phyloP scores from a whole-genome alignment of 2,329 filamentous ascomycete genomes.

The Cytospora piceae region DNA sequence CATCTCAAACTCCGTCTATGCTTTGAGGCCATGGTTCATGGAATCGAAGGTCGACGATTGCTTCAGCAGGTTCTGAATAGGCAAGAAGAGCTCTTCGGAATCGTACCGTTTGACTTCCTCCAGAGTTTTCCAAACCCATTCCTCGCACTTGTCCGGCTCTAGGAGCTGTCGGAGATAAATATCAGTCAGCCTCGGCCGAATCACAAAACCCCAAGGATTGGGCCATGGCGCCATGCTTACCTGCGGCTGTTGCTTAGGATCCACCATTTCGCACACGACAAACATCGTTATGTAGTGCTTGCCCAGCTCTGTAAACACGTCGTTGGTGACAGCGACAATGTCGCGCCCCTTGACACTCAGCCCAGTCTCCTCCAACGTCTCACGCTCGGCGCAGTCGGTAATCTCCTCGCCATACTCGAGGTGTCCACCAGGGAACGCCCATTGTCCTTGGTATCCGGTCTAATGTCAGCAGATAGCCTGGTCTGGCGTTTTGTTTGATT shows the following conservation, averaged over 20 bases:
- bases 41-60: conserved; percentile 31
- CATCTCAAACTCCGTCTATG: not conserved
- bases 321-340: conserved; percentile 67
- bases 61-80: conserved; percentile 43
- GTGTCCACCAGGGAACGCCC: conserved; percentile 75
- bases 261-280: conserved; percentile 56
- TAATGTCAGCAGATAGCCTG: not conserved
- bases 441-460: conserved; percentile 37
- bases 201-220: not conserved
- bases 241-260: conserved; percentile 53
- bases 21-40: not conserved
- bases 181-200: conserved; percentile 4
- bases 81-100: conserved; percentile 44
- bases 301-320: conserved; percentile 59
- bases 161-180: conserved; percentile 39
- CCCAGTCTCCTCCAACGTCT: conserved; percentile 72
- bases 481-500: not conserved
- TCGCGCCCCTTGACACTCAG: conserved; percentile 56
- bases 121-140: conserved; percentile 55
- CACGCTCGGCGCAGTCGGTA: conserved; percentile 65
- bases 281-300: conserved; percentile 81
- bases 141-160: conserved; percentile 56
- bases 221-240: conserved; percentile 45
- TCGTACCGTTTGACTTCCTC: conserved; percentile 44
- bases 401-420: conserved; percentile 70